A percentile compares a stretch with the other conserved stretches of the same genome.
Conservation (phyloP, 2,329 filamentous ascomycete species). For the Hyphodiscus sp. region DNA sequence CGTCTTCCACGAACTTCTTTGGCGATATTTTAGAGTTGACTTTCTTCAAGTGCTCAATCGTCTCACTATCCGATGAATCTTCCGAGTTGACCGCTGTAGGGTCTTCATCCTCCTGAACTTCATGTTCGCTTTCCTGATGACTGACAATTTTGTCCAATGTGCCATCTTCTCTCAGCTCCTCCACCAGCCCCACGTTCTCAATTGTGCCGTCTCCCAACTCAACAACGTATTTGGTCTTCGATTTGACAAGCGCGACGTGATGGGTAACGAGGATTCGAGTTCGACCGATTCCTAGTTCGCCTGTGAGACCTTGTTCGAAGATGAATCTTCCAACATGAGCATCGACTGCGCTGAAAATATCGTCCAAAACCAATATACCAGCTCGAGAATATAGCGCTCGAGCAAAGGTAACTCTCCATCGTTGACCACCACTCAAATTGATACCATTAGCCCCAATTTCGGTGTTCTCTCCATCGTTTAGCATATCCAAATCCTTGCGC, state of each 20-base stretch:
- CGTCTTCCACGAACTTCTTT: conserved; percentile 71
- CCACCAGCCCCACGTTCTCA: conserved; percentile 56
- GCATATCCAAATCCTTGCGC: conserved; percentile 67
- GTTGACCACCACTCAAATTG: conserved; percentile 76
- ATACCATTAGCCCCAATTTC: conserved; percentile 82
- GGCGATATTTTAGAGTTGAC: conserved; percentile 43
- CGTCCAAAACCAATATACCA: conserved; percentile 70
- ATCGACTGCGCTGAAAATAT: conserved; percentile 77
- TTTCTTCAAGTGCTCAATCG: conserved; percentile 43
- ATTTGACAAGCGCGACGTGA: conserved; percentile 65
- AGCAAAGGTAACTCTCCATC: conserved; percentile 76
- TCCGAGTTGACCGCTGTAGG: conserved; percentile 51
- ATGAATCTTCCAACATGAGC: conserved; percentile 75
- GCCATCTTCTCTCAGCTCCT: conserved; percentile 55
- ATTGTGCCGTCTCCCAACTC: conserved; percentile 64
- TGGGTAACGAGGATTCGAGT: conserved; percentile 78
- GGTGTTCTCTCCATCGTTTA: conserved; percentile 70
- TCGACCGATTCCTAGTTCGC: conserved; percentile 60
- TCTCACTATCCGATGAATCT: conserved; percentile 36
- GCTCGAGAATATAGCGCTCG: conserved; percentile 74
- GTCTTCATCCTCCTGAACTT: conserved; percentile 43
- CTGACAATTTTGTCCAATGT: conserved; percentile 50
- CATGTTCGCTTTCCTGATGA: conserved; percentile 43
- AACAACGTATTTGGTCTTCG: conserved; percentile 67
- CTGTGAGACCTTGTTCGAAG: conserved; percentile 68